A percentile compares a stretch with the other conserved stretches of the same genome.
phyloP scores from a whole-genome alignment of 768 basidiomycete genomes.

The Lactifluus pinguis region DNA sequence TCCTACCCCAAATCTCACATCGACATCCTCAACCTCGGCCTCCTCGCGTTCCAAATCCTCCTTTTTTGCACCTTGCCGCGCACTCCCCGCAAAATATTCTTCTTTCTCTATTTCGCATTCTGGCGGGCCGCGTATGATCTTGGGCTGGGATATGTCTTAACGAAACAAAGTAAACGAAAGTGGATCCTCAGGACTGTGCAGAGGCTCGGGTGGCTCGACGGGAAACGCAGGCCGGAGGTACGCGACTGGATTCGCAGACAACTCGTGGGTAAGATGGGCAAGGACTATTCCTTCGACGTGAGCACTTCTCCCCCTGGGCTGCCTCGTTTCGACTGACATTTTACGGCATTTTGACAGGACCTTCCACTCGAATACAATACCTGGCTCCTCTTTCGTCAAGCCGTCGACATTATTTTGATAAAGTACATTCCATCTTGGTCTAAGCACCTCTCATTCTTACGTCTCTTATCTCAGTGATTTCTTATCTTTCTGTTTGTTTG shows the following conservation, averaged over 20 bases:
- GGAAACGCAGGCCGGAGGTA: conserved; percentile 47
- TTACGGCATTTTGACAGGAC: conserved; percentile 38
- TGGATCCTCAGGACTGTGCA: conserved; percentile 86
- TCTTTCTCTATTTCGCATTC: conserved; percentile 84
- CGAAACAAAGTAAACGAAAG: conserved; percentile 89
- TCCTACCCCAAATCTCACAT: conserved; percentile 79
- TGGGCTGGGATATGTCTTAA: conserved; percentile 89
- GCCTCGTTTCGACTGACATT: not conserved
- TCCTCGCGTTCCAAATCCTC: conserved; percentile 70
- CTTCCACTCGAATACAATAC: conserved; percentile 91
- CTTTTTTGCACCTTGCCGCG: conserved; percentile 63
- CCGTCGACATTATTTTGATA: conserved; percentile 92
- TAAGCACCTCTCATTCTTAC: not conserved
- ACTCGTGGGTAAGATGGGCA: conserved; percentile 87
- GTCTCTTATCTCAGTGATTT: conserved; percentile 59
- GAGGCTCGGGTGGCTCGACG: conserved; percentile 83
- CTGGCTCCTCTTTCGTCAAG: conserved; percentile 92
- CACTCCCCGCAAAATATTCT: conserved; percentile 49
- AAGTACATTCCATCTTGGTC: conserved; percentile 49
- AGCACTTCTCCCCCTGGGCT: conserved; percentile 23
- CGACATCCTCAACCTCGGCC: conserved; percentile 74
- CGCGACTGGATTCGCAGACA: conserved; percentile 82
- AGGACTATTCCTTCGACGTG: conserved; percentile 89
- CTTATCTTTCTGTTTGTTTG: conserved; percentile 89
- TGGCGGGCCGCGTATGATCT: conserved; percentile 90